A percentile compares a stretch with the other conserved stretches of the same genome.
Conservation (phyloP, 2,329 filamentous ascomycete genomes). For the Trichoderma atrobrunneum region DNA sequence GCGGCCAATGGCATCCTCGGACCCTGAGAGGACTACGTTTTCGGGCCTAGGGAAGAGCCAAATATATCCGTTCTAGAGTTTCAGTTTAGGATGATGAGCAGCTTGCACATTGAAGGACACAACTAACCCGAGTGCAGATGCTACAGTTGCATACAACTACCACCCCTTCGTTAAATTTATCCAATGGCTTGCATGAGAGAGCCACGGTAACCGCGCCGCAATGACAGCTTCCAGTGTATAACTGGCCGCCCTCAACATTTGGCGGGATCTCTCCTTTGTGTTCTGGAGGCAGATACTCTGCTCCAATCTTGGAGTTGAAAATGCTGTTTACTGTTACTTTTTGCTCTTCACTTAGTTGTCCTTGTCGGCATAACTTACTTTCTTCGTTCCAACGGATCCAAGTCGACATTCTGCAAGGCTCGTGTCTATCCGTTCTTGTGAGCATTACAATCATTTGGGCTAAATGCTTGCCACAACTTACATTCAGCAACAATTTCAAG, state of each 20-base stretch:
- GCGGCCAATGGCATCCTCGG: slow-evolving; percentile 35
- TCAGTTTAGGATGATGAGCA: background rate
- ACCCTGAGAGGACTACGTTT: slow-evolving; percentile 41
- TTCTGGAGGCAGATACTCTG: slow-evolving; percentile 33
- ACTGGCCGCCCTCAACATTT: slow-evolving; percentile 34
- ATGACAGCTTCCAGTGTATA: slow-evolving; percentile 52
- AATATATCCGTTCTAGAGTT: slow-evolving; percentile 38
- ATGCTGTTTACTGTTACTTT: background rate
- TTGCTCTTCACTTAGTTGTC: slow-evolving; percentile 25
- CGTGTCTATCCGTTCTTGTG: background rate
- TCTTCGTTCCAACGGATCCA: slow-evolving; percentile 39
- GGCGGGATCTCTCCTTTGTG: slow-evolving; percentile 43
- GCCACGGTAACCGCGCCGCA: slow-evolving; percentile 49
- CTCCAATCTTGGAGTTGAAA: background rate
- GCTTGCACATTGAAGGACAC: background rate
- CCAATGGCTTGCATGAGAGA: slow-evolving; percentile 42
- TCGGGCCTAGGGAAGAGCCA: slow-evolving; percentile 45
- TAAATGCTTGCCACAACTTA: background rate
- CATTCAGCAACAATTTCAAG: slow-evolving; percentile 19
- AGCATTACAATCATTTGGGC: background rate
- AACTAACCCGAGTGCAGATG: slow-evolving; percentile 42
- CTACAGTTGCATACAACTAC: slow-evolving; percentile 51
- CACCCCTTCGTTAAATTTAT: slow-evolving; percentile 32
- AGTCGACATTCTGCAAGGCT: slow-evolving; percentile 29
- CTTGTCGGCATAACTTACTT: slow-evolving; percentile 38